Base-by-base conservation (phyloP, 805 yeast species). In the Maudiozyma pseudohumilis region DNA sequence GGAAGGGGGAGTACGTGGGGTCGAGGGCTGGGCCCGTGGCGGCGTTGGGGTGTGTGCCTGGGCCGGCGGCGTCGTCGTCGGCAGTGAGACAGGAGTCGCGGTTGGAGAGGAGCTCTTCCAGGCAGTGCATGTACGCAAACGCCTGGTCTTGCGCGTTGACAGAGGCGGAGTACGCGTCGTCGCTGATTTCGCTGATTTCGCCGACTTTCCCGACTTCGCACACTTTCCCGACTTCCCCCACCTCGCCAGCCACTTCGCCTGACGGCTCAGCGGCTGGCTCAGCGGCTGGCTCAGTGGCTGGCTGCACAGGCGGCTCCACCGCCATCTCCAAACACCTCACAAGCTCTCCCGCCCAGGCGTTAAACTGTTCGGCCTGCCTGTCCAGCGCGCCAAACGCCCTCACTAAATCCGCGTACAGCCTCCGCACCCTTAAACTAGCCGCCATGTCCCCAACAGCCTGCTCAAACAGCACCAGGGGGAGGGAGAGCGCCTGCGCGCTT, bases 111-210 rank as follows among this genome's bases (percentile, higher is more conserved):
- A 67, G 50, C 33, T 64, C 58, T 38, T 75, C 74, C 6, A 82
- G 41, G 15, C 73, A 70, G 36, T 73, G 75, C 40, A 83, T 61
- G 40, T 74, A 69, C 0, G 73, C 67, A 29, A 75, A 74, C 0
- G 80, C 80, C 40, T 71, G 67, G 40, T 81, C 94, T 56, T 89
- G 97, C 33, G 73, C 78, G 29, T 75, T 74, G 34, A 89, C 63
- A 0, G 94, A 77, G 4, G 70, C 71, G 10, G 74, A 77, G 56
- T 88, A 92, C 50, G 87, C 96, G n/a, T n/a, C n/a, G n/a, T n/a
- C n/a, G n/a, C n/a, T n/a, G n/a, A n/a, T n/a, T n/a, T n/a, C n/a
- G n/a, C n/a, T n/a, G n/a, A n/a, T n/a, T n/a, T n/a, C n/a, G n/a
- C n/a, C n/a, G n/a, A n/a, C n/a, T n/a, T n/a, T n/a, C n/a, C n/a